phyloP scores from a whole-genome alignment of 345 rosid species.

The Hypericum androsaemum region DNA sequence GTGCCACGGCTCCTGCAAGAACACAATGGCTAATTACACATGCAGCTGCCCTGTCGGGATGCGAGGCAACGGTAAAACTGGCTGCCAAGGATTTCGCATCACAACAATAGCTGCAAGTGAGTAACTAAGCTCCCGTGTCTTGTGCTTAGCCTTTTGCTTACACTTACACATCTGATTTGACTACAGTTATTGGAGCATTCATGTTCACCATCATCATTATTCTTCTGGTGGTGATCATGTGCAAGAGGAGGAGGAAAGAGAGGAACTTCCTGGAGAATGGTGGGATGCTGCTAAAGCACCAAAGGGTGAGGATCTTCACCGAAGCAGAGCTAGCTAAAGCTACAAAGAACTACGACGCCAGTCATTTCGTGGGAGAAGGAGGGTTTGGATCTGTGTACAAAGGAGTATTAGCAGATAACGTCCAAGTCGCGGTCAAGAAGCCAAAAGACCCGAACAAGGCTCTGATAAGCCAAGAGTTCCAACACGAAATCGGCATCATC shows the following conservation, averaged over 20 bases:
- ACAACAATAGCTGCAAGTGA: background rate
- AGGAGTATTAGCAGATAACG: slow-evolving; percentile 13
- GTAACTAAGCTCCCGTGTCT: background rate
- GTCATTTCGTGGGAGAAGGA: too few relatives aligned
- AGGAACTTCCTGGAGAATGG: slow-evolving; percentile 20
- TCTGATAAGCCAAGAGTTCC: too few relatives aligned
- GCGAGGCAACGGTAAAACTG: background rate
- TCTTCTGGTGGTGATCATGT: slow-evolving; percentile 1
- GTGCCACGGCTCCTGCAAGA: background rate
- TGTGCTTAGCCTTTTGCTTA: too few relatives aligned
- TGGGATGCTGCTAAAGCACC: slow-evolving; percentile 5
- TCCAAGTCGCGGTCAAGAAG: slow-evolving; percentile 2
- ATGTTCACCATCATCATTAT: background rate
- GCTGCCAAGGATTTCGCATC: background rate
- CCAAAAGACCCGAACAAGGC: too few relatives aligned
- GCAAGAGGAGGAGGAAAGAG: slow-evolving; percentile 8
- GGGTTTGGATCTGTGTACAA: slow-evolving; percentile 16
- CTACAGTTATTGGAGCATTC: background rate
- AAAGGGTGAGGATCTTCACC: too few relatives aligned
- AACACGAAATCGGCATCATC: background rate
- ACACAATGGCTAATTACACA: background rate
- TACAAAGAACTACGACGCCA: too few relatives aligned
- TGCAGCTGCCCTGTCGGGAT: background rate
- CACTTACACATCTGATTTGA: slow-evolving; percentile 2
- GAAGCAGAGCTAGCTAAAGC: too few relatives aligned